Evolutionary conservation across 1,284 basidiomycete species (phyloP).

Genomic region (Apiotrichum domesticum): DNA sequence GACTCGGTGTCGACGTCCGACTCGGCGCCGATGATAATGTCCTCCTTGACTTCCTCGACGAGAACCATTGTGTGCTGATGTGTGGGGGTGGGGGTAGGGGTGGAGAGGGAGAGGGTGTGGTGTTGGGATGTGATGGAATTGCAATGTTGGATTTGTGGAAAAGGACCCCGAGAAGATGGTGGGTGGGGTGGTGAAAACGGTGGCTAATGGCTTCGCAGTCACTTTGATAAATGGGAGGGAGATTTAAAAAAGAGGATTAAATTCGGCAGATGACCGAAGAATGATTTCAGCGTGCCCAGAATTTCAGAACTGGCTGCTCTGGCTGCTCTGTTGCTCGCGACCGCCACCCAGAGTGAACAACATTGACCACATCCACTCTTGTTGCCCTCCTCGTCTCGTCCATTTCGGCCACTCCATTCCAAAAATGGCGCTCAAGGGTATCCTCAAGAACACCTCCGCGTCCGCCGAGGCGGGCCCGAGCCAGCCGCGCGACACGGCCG

Average conservation of each 20-base stretch:
- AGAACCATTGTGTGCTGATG: constrained; percentile 34
- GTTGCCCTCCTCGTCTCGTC: too few relatives aligned
- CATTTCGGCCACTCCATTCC: too few relatives aligned
- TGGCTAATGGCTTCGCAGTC: neutral
- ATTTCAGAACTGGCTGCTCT: too few relatives aligned
- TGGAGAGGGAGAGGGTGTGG: constrained; percentile 1
- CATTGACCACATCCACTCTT: too few relatives aligned
- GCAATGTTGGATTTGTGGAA: too few relatives aligned
- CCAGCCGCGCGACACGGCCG: neutral
- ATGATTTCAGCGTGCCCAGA: too few relatives aligned
- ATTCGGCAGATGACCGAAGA: too few relatives aligned
- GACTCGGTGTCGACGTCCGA: constrained; percentile 37
- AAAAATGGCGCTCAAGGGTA: constrained; percentile 16
- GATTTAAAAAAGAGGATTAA: too few relatives aligned
- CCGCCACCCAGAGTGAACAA: too few relatives aligned
- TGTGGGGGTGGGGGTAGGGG: constrained; percentile 1
- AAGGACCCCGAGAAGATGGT: too few relatives aligned
- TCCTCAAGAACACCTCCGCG: constrained; percentile 12
- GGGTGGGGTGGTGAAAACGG: neutral
- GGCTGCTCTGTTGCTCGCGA: too few relatives aligned
- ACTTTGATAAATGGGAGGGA: neutral
- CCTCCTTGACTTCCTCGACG: constrained; percentile 45
- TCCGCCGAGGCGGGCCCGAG: constrained; percentile 7
- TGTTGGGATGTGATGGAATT: too few relatives aligned
- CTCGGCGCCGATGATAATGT: constrained; percentile 26